phyloP scores from a whole-genome alignment of 2,329 filamentous ascomycete species.

The Tolypocladium inflatum region DNA sequence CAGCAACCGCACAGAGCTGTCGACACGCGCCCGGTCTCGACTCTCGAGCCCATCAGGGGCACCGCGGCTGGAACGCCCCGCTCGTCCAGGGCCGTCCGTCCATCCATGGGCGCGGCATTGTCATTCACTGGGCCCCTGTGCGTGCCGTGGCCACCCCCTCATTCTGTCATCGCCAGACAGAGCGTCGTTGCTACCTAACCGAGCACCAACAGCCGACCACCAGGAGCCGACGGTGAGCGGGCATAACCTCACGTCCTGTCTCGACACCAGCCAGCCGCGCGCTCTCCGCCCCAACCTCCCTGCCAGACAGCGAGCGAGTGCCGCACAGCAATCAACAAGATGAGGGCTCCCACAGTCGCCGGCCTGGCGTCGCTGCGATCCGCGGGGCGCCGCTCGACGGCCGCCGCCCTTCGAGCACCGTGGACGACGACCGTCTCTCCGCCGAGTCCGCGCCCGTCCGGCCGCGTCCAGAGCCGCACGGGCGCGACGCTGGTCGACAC shows the following conservation, averaged over 20 bases:
- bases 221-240: neutral
- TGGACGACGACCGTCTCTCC: slow-evolving; percentile 1
- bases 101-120: neutral
- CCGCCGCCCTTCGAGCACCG: slow-evolving; percentile 1
- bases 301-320: neutral
- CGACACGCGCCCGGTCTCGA: neutral
- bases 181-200: neutral
- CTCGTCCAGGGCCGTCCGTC: neutral
- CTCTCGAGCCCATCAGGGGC: neutral
- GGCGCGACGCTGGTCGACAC: slow-evolving; percentile 9
- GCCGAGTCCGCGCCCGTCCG: neutral
- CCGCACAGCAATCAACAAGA: neutral
- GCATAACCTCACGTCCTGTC: neutral
- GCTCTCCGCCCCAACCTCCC: neutral
- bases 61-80: neutral
- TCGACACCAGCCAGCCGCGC: neutral
- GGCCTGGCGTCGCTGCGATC: slow-evolving; percentile 4
- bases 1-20: too few species aligned
- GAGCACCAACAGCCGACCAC: neutral
- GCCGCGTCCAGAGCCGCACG: neutral
- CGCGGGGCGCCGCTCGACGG: neutral
- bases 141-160: neutral
- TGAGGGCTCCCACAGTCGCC: neutral
- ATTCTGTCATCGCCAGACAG: neutral
- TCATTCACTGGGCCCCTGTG: neutral